Base-by-base conservation (phyloP, 495 filamentous ascomycete species). In the Aspergillus affinis region DNA sequence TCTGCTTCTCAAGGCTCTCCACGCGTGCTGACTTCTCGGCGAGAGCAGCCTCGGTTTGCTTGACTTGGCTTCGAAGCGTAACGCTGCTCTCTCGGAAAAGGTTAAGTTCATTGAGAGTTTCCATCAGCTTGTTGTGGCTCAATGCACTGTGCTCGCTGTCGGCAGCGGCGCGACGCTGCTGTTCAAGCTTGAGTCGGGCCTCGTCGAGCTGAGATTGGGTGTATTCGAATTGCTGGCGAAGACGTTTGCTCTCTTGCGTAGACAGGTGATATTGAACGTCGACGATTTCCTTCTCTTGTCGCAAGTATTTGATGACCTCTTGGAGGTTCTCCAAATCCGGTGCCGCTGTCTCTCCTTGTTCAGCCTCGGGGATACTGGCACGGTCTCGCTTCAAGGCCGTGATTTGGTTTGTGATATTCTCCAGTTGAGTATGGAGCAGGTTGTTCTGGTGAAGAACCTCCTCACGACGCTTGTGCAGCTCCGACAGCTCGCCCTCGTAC, bases 271-370 rank as follows among this genome's bases (percentile, higher is more conserved):
- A 91, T 67, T 98, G 93, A 7, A 97, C 91, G 59, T 98, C 93
- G 4, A 97, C 86, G 64, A 99, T 98, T 66, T 98, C 93, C 76
- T 97, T 98, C 76, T 98, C 95, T 48, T 90, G 86, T n/a, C 95
- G 87, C 55, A 98, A 77, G 73, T 91, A 98, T 52, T 84, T 87
- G 73, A 95, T 92, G 45, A 98, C 82, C 66, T 97, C 92, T 57
- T 93, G 88, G 26, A 97, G 83, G 59, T 89, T 88, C 58, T 91
- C 89, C 18, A 86, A 70, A 44, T 83, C 84, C 0, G 81, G 75
- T 17, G 76, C 73, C 18, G 72, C 61, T 9, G 73, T 69, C 9
- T 79, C 72, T 6, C 72, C 69, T 20, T 77, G 71, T 27, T 76
- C 75, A 13, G 68, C 65, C 18, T 85, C 84, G 20, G 80, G 79